Conservation (phyloP, 106 monocot species). For the Acorus gramineus region DNA sequence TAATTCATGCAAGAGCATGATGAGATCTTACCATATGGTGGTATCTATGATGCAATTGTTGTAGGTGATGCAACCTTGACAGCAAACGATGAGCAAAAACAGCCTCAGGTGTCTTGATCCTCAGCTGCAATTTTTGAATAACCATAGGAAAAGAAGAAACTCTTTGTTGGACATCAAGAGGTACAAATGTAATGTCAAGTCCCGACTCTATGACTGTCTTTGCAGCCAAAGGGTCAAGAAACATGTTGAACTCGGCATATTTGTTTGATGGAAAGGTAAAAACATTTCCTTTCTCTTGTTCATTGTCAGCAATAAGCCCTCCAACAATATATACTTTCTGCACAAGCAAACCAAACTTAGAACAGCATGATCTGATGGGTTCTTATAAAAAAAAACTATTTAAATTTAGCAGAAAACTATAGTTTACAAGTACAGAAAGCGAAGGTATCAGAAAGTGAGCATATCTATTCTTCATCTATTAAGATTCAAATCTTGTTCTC, state of each 20-base stretch:
- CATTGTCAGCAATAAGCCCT: conserved; percentile 38
- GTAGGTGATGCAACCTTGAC: conserved; percentile 38
- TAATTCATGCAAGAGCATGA: background rate
- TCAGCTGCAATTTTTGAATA: conserved; percentile 17
- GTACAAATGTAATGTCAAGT: conserved; percentile 57
- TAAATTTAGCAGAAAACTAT: no score
- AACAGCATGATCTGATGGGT: no score
- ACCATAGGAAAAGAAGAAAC: conserved; percentile 39
- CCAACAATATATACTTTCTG: conserved; percentile 76
- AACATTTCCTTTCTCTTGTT: conserved; percentile 47
- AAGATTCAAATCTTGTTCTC: no score
- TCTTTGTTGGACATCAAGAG: conserved; percentile 47
- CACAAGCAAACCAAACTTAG: conserved; percentile 1
- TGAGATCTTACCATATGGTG: conserved; percentile 39
- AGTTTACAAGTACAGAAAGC: no score
- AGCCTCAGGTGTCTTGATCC: conserved; percentile 47
- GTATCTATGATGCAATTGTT: conserved; percentile 31
- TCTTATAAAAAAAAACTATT: no score
- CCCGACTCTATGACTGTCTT: conserved; percentile 55
- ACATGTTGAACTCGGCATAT: conserved; percentile 85
- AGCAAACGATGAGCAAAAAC: conserved; percentile 37
- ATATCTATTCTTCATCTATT: no score
- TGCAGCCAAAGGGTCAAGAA: conserved; percentile 82
- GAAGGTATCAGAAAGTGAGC: no score
- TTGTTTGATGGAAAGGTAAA: conserved; percentile 64